Base-by-base conservation (phyloP, 2,329 filamentous ascomycete genomes). In the Clonostachys rosea region DNA sequence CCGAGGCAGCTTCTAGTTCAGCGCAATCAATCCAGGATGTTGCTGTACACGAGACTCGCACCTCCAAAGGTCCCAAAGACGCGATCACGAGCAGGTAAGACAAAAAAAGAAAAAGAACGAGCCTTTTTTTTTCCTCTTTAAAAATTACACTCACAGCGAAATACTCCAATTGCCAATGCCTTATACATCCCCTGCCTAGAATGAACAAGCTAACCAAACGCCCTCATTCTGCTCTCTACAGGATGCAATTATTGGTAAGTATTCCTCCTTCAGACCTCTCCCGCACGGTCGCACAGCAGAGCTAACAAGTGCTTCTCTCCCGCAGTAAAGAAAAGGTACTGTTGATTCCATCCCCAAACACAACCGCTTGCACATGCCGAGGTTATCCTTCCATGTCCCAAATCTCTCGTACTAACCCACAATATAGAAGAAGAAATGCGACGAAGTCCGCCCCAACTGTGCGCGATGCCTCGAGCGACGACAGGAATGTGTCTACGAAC, bases 21-120 rank as follows among this genome's bases (percentile, higher is more conserved):
- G 24, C 24, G 24, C 24, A 30, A 30, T 30, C 24, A 30, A 30
- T 30, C 24, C 45, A 57, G 45, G 41, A 82, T 83, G 79, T 63
- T 83, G 55, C 62, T 83, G 41, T 83, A 81, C 58, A 79, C 78
- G n/a, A 73, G 70, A 60, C 63, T 75, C 44, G 79, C 79, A 49
- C 62, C 71, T 42, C 76, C 79, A n/a, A 83, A 81, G 62, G 66
- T 71, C 41, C 79, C 79, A 34, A 83, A 82, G 64, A 74, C 68
- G 57, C 71, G 79, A 47, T 83, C 79, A n/a, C 70, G 79, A 66
- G 73, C 76, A 59, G 78, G 78, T 81, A 64, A 66, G 24, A 3
- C 24, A 24, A 24, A 24, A 24, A 24, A 24, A 24, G 74, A 73
- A 30, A 30, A 30, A 30, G 9, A 30, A 30, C 24, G 24, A 24